Evolutionary conservation across 2,329 filamentous ascomycete species (phyloP), one percentile per base, ranked within the genome.

Genomic region (Curvularia eragrostidis): DNA sequence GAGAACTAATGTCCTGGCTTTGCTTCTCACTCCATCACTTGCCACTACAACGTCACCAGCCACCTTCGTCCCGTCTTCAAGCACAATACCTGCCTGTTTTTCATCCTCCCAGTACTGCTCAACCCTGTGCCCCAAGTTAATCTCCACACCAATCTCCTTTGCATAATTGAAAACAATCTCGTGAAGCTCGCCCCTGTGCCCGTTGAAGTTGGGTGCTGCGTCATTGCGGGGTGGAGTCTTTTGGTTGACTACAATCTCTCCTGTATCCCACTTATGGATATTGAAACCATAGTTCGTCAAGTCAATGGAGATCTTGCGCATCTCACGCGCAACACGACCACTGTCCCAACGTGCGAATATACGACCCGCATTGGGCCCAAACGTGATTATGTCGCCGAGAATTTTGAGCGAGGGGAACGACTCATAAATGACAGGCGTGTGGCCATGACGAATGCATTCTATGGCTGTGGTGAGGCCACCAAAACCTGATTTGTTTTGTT

Each of bases 361-460:
- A 39, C 85, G 82, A 0, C 85, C 84, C 12, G 80, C 84, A 62
- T 88, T 88, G 47, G 83, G 79, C 1, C 85, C 85, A 60, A 87
- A 87, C 12, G 83, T 84, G 61, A 87, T 88, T 60, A 88, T 87
- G 73, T 88, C 84, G 51, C 86, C 86, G 0, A 88, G 80, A 3
- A 79, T 74, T 64, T 87, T 88, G 53, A 87, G 80, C 52, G 82
- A 81, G 7, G 75, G 73, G 58, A 87, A 87, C 0, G 82, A 79
- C 65, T 87, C 85, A 69, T 87, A 86, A 58, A 88, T 80, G 53
- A 81, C 75, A 18, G 86, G 85, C 12, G 80, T 77, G 68, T 88
- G 86, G 15, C 86, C 86, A 62, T 88, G 84, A 15, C 84, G 81
- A 59, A 84, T 81, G 66, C 85, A 87, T 73, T 89, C 86, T 59